Conservation (phyloP, 345 rosid species). For the Pistacia vera region DNA sequence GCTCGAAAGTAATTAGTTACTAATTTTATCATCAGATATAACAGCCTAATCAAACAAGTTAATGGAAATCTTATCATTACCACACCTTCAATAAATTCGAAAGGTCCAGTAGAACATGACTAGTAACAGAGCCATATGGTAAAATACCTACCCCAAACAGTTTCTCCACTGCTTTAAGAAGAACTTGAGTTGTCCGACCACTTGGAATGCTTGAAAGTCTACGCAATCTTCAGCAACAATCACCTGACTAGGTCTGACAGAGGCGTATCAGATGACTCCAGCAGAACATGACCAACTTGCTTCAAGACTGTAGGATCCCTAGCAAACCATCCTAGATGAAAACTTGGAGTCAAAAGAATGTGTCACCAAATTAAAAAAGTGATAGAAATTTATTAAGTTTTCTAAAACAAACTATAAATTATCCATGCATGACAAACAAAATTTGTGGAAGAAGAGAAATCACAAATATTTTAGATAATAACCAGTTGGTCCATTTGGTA, state of each 20-base stretch:
- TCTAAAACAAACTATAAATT: not conserved
- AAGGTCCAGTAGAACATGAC: not conserved
- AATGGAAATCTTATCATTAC: no score
- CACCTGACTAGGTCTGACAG: constrained; percentile 45
- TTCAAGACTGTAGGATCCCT: constrained; percentile 65
- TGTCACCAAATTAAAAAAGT: not conserved
- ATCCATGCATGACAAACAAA: not conserved
- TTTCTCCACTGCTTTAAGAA: constrained; percentile 56
- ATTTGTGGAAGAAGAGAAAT: not conserved
- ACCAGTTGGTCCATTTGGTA: not conserved
- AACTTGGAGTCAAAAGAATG: constrained; percentile 11
- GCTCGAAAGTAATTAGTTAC: not conserved
- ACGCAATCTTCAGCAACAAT: constrained; percentile 79
- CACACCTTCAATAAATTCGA: not conserved
- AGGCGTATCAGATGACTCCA: constrained; percentile 42
- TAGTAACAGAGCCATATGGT: not conserved
- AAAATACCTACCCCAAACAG: constrained; percentile 50
- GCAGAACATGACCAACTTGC: constrained; percentile 61
- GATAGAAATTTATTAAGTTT: not conserved
- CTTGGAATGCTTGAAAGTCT: constrained; percentile 61
- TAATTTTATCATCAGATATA: not conserved
- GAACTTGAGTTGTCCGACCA: constrained; percentile 46
- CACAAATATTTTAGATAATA: not conserved
- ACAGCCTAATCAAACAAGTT: no score
- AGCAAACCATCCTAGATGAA: constrained; percentile 86